Conservation (phyloP, 495 filamentous ascomycete species). For the Pseudoneurospora amorphoporcata region DNA sequence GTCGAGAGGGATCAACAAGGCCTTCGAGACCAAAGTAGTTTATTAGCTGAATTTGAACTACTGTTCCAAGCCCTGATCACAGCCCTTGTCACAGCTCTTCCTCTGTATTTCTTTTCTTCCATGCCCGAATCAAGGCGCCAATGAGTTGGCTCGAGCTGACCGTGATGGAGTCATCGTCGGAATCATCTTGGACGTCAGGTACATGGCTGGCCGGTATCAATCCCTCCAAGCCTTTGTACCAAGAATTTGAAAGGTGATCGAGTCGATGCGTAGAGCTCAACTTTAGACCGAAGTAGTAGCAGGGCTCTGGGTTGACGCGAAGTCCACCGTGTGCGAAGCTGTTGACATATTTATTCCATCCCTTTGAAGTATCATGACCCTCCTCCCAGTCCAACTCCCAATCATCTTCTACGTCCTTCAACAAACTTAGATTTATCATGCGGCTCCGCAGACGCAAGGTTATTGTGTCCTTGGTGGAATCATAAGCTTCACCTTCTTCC, state of each 20-base stretch:
- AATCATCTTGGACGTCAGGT: not conserved
- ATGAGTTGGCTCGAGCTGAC: not conserved
- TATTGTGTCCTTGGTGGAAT: not conserved
- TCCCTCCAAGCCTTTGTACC: not conserved
- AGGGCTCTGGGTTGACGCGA: not conserved
- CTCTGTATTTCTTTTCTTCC: too few species aligned
- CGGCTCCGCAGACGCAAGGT: not conserved
- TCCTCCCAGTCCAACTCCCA: too few species aligned
- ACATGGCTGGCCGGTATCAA: not conserved
- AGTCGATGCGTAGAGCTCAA: not conserved
- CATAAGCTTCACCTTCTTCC: not conserved
- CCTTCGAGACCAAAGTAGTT: too few species aligned
- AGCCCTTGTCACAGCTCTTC: too few species aligned
- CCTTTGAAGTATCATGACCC: not conserved
- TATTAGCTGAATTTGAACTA: too few species aligned
- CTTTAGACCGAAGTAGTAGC: not conserved
- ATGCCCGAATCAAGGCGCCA: not conserved
- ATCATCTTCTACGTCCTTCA: too few species aligned
- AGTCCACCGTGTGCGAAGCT: not conserved
- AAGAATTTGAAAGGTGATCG: too few species aligned
- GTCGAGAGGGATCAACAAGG: too few species aligned
- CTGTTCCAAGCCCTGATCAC: too few species aligned
- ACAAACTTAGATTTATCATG: too few species aligned
- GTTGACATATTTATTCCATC: not conserved
- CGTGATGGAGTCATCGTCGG: not conserved